Conservation (phyloP, 2,329 filamentous ascomycete genomes). For the Arachnomyces sp. region DNA sequence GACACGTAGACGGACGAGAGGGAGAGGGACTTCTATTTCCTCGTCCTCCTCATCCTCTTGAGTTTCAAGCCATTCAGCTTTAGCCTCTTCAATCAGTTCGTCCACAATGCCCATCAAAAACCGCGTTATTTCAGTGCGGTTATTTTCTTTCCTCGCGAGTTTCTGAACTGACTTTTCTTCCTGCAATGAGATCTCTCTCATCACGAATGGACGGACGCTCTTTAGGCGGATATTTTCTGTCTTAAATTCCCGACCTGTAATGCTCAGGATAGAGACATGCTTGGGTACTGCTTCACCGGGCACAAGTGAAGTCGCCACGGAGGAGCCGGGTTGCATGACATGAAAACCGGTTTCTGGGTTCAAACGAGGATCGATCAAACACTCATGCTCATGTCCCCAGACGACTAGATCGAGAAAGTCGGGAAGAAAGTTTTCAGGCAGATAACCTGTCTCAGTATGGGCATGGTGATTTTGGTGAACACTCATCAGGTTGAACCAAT, state of each 20-base stretch:
- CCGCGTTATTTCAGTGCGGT: constrained; percentile 70
- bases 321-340: constrained; percentile 96
- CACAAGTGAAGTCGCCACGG: constrained; percentile 85
- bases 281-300: constrained; percentile 86
- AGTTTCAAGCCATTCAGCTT: constrained; percentile 69
- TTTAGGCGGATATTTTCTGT: constrained; percentile 76
- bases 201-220: constrained; percentile 83
- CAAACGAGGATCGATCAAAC: constrained; percentile 71
- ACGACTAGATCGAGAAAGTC: constrained; percentile 85
- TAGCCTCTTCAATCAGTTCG: constrained; percentile 79
- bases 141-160: constrained; percentile 73
- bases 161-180: constrained; percentile 70
- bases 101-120: constrained; percentile 72
- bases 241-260: constrained; percentile 76
- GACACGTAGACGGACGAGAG: constrained; percentile 81
- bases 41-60: constrained; percentile 58
- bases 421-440: constrained; percentile 88
- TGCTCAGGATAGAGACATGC: constrained; percentile 75
- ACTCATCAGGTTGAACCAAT: constrained; percentile 94
- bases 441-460: constrained; percentile 83
- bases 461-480: constrained; percentile 96
- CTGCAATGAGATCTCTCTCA: constrained; percentile 69
- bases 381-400: constrained; percentile 98
- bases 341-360: constrained; percentile 88
- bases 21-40: constrained; percentile 61